Evolutionary conservation across 768 basidiomycete genomes (phyloP).

Genomic region (Cyclocybe cylindracea): DNA sequence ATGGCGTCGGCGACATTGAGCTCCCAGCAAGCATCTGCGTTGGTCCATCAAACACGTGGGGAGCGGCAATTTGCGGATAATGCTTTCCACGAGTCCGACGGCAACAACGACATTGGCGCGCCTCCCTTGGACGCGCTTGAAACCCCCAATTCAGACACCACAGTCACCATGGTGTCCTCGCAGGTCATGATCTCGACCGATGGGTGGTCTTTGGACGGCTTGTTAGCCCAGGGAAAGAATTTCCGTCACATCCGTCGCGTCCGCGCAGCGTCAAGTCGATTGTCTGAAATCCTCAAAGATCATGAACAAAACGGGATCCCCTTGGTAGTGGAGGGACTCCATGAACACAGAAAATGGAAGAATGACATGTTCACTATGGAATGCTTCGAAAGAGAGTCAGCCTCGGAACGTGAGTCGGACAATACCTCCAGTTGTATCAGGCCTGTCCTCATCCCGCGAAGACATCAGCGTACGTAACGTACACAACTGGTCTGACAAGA

Average conservation of each 20-base stretch:
- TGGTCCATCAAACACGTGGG: too few relatives aligned
- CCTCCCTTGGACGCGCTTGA: too few relatives aligned
- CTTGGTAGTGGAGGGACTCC: constrained; percentile 63
- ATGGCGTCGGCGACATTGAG: too few relatives aligned
- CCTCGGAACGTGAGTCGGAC: constrained; percentile 9
- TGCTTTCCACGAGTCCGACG: too few relatives aligned
- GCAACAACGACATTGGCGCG: too few relatives aligned
- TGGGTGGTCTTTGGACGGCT: constrained; percentile 49
- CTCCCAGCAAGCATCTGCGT: too few relatives aligned
- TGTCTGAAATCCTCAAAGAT: constrained; percentile 36
- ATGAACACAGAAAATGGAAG: constrained; percentile 58
- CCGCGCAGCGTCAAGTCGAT: constrained; percentile 33
- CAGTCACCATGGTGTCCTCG: too few relatives aligned
- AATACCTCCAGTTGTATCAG: neutral
- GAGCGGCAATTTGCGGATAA: too few relatives aligned
- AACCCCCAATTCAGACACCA: too few relatives aligned
- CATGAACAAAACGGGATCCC: constrained; percentile 59
- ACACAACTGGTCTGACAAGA: constrained; percentile 53
- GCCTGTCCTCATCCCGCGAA: constrained; percentile 19
- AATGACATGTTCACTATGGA: constrained; percentile 53
- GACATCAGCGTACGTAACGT: constrained; percentile 68
- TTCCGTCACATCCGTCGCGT: constrained; percentile 33
- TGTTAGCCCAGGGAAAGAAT: constrained; percentile 37
- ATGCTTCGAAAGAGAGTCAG: constrained; percentile 43
- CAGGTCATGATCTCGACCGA: constrained; percentile 33